These are phyloP conservation scores for Chloris gayana DNA, from an alignment of 176 grass and related monocot genomes.

Conservation along the genomic window DNA sequence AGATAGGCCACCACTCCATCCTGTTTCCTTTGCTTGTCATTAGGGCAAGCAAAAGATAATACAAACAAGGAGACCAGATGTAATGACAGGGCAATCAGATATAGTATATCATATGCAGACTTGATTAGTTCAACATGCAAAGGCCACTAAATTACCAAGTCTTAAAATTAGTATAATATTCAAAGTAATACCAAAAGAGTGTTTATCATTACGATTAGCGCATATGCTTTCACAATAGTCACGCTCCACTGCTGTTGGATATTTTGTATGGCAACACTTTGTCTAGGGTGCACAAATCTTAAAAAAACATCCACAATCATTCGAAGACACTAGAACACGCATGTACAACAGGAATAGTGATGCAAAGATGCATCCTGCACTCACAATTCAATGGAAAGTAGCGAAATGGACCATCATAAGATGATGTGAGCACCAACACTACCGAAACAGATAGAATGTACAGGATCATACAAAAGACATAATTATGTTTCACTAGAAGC, in stretches of 20 bases:
- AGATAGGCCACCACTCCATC: background rate
- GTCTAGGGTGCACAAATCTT: slow-evolving; percentile 32
- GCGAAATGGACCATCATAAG: slow-evolving; percentile 7
- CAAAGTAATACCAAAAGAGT: slow-evolving; percentile 22
- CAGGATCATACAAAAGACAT: slow-evolving; percentile 21
- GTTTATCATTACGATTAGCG: slow-evolving; percentile 28
- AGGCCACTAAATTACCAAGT: slow-evolving; percentile 2
- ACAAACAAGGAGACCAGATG: background rate
- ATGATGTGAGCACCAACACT: slow-evolving; percentile 32
- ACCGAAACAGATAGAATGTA: slow-evolving; percentile 16
- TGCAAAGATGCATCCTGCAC: slow-evolving; percentile 21
- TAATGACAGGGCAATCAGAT: no score
- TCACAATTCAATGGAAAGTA: slow-evolving; percentile 20
- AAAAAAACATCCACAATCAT: slow-evolving; percentile 41
- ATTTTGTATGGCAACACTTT: slow-evolving; percentile 37
- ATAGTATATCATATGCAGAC: background rate
- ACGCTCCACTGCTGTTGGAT: slow-evolving; percentile 36
- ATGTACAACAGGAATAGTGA: slow-evolving; percentile 36
- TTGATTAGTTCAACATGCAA: slow-evolving; percentile 5
- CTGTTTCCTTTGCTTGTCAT: background rate
- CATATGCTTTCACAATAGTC: slow-evolving; percentile 26
- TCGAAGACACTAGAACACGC: slow-evolving; percentile 20
- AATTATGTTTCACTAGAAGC: slow-evolving; percentile 33
- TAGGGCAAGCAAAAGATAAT: background rate
- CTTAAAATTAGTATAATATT: slow-evolving; percentile 11